phyloP scores from a whole-genome alignment of 2,329 filamentous ascomycete genomes.

The Periconia digitata region DNA sequence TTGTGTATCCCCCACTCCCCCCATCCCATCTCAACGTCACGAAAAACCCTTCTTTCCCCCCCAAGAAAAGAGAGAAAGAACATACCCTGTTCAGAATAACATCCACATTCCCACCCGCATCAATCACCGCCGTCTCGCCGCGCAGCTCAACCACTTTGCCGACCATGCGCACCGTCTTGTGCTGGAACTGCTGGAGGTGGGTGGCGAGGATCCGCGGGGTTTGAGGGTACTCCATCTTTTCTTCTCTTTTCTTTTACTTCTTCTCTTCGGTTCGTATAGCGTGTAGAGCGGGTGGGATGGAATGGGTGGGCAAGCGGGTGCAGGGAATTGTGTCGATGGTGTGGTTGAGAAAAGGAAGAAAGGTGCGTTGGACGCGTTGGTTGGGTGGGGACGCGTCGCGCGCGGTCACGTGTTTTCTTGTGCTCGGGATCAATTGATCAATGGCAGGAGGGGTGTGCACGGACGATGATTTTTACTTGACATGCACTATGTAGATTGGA shows the following conservation, averaged over 20 bases:
- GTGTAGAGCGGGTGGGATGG: neutral
- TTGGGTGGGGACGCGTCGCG: too few species aligned
- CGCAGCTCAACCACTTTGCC: slow-evolving; percentile 82
- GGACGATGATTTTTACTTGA: too few species aligned
- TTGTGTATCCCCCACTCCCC: neutral
- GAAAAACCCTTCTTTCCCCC: neutral
- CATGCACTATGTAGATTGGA: too few species aligned
- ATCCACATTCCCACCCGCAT: slow-evolving; percentile 75
- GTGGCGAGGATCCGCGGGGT: slow-evolving; percentile 81
- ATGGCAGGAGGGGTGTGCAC: too few species aligned
- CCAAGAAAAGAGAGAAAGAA: neutral
- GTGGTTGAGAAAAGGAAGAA: too few species aligned
- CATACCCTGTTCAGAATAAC: slow-evolving; percentile 71
- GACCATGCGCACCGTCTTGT: slow-evolving; percentile 76
- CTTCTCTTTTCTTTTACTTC: neutral
- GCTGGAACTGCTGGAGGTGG: slow-evolving; percentile 73
- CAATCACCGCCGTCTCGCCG: slow-evolving; percentile 77
- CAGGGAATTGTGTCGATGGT: too few species aligned
- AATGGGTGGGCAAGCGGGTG: neutral
- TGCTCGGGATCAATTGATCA: too few species aligned
- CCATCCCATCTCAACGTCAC: neutral
- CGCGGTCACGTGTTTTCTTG: too few species aligned
- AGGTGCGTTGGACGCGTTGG: too few species aligned
- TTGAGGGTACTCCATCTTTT: slow-evolving; percentile 37
- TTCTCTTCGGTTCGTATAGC: neutral